Percentiles rank a stretch among this genome's conserved stretches.
These are phyloP conservation scores for Lactarius deliciosus DNA, from an alignment of 768 basidiomycete genomes.

Conservation along the genomic window DNA sequence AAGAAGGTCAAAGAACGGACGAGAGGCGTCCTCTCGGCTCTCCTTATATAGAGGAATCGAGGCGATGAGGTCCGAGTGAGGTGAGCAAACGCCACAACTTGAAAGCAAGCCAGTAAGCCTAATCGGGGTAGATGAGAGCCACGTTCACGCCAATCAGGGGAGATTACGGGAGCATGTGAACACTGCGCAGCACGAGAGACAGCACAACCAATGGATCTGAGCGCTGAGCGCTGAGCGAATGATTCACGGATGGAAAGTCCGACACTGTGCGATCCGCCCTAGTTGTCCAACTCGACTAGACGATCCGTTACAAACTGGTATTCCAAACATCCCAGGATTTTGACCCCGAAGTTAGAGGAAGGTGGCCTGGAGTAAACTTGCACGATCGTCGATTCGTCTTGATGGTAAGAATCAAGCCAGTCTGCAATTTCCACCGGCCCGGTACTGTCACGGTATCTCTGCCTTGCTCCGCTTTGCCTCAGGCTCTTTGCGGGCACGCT, in stretches of 20 bases:
- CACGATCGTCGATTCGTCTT: too few species aligned
- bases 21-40: neutral
- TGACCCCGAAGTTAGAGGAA: neutral
- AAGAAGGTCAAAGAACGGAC: neutral
- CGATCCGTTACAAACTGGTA: neutral
- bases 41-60: neutral
- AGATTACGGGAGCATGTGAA: neutral
- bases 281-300: neutral
- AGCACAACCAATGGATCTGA: neutral
- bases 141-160: neutral
- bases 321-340: neutral
- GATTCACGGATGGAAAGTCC: neutral
- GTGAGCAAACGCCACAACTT: neutral
- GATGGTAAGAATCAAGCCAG: too few species aligned
- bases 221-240: neutral
- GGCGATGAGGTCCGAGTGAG: neutral
- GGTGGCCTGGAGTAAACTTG: neutral
- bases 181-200: neutral
- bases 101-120: neutral
- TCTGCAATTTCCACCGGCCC: too few species aligned
- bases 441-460: too few species aligned
- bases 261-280: neutral
- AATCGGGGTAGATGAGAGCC: neutral
- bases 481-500: neutral
- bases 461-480: neutral